Base-by-base conservation (phyloP, 1,284 basidiomycete genomes). In the Ganoderma lucidum region DNA sequence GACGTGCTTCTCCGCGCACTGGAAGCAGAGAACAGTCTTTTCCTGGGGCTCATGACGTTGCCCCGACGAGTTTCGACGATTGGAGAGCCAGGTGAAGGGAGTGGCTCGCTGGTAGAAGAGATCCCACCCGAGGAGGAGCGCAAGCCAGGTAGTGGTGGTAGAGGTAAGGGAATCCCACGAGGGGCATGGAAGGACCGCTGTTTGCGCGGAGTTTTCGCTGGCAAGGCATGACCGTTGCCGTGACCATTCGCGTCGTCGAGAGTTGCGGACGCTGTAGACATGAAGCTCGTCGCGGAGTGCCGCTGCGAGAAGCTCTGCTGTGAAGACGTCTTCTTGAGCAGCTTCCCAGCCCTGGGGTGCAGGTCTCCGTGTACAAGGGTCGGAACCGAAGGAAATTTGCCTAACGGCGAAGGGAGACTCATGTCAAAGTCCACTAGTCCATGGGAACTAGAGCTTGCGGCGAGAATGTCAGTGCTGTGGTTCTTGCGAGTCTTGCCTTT, bases 1-100 rank as follows among this genome's bases (percentile, higher is more conserved):
- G 85, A 86, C 1, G 87, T 86, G 35, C 87, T 86, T 67, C 86
- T 82, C 64, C 86, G 82, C 37, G 80, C 70, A 73, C 84, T 88
- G 1, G 87, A 84, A 39, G 84, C 83, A 19, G 90, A 91, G 75
- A 91, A 91, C 17, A 91, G 77, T n/a, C 90, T 85, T 75, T 85
- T 89, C 67, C 89, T 80, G 28, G 75, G 61, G 60, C 70, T 70
- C 41, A 70, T 71, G 19, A 73, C 63, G 67, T 72, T 75, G 45
- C 73, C 68, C 14, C 69, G 73, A 15, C 70, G 74, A 55, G 68
- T 75, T 56, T 71, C 73, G 44, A 72, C 35, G 15, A 67, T n/a
- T 6, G 73, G 71, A n/a, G 75, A 73, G 58, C 69, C 65, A 32
- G 71, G 71, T 75, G 58, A 68, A 42, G 75, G 73, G 30, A 68